Conservation (phyloP, 208 protist genomes). For the Trypanosoma platydactyli region DNA sequence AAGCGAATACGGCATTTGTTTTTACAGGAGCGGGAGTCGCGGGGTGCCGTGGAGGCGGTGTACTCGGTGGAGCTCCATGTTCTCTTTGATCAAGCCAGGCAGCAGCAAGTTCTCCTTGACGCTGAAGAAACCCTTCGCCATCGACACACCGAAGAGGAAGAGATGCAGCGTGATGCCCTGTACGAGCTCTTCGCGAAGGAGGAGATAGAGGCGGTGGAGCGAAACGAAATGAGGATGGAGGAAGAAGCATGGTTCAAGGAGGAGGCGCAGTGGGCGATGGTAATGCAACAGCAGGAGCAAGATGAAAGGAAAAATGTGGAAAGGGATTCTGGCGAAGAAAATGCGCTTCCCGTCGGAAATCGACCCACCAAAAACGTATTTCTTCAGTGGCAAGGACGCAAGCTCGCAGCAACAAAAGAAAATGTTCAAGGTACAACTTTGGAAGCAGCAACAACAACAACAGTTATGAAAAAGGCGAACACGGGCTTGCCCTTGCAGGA, state of each 20-base stretch:
- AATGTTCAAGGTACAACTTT: not conserved
- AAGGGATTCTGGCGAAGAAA: not conserved
- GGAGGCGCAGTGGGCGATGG: conserved; percentile 31
- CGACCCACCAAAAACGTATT: conserved; percentile 1
- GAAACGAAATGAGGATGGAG: conserved; percentile 31
- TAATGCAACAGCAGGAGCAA: not conserved
- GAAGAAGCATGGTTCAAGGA: conserved; percentile 45
- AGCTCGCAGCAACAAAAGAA: conserved; percentile 18
- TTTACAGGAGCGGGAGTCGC: conserved; percentile 44
- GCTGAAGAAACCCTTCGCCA: not conserved
- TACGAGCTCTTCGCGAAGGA: conserved; percentile 31
- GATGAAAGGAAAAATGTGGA: conserved; percentile 3
- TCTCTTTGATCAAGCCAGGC: not conserved
- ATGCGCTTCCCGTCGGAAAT: not conserved
- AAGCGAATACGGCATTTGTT: conserved; percentile 29
- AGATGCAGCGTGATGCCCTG: conserved; percentile 21
- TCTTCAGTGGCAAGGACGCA: conserved; percentile 21
- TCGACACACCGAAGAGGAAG: conserved; percentile 16
- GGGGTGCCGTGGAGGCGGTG: conserved; percentile 40
- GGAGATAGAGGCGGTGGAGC: conserved; percentile 23
- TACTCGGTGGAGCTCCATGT: conserved; percentile 14
- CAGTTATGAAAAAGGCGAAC: too few relatives aligned
- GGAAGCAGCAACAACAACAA: not conserved
- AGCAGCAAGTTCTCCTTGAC: conserved; percentile 11
- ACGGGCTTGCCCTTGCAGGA: too few relatives aligned